phyloP scores from a whole-genome alignment of 306 rosid species.

The Sophora flavescens region DNA sequence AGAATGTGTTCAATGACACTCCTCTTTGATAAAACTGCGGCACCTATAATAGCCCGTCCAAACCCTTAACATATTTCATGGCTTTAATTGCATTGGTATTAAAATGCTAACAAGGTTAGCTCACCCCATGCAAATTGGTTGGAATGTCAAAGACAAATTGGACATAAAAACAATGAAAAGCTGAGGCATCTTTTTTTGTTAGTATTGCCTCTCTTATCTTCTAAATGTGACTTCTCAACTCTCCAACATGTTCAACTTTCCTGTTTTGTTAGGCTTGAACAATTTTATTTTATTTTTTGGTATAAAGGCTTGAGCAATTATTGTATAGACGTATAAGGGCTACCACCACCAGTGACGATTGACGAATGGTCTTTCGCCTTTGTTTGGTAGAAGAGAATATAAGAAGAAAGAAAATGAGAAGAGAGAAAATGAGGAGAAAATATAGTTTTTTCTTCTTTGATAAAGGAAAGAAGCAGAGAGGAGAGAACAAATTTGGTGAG shows the following conservation, averaged over 20 bases:
- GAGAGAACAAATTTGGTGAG: too few species aligned
- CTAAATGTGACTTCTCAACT: slow-evolving; percentile 16
- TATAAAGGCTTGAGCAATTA: slow-evolving; percentile 25
- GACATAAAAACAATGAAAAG: slow-evolving; percentile 28
- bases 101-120: slow-evolving; percentile 11
- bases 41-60: slow-evolving; percentile 4
- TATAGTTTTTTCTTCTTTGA: too few species aligned
- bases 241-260: slow-evolving; percentile 35
- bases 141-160: slow-evolving; percentile 51
- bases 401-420: too few species aligned
- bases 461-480: too few species aligned
- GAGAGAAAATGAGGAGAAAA: too few species aligned
- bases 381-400: background rate
- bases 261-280: slow-evolving; percentile 34
- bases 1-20: too few species aligned
- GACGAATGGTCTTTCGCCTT: too few species aligned
- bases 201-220: background rate
- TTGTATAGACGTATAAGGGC: slow-evolving; percentile 5
- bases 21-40: background rate
- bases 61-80: background rate
- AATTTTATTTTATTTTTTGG: too few species aligned
- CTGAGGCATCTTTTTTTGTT: slow-evolving; percentile 27
- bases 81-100: background rate
- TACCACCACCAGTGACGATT: background rate
- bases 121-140: slow-evolving; percentile 36